Evolutionary conservation across 2,329 filamentous ascomycete genomes (phyloP), one percentile per base, ranked within the genome.

Genomic region (Exophiala alcalophila): DNA sequence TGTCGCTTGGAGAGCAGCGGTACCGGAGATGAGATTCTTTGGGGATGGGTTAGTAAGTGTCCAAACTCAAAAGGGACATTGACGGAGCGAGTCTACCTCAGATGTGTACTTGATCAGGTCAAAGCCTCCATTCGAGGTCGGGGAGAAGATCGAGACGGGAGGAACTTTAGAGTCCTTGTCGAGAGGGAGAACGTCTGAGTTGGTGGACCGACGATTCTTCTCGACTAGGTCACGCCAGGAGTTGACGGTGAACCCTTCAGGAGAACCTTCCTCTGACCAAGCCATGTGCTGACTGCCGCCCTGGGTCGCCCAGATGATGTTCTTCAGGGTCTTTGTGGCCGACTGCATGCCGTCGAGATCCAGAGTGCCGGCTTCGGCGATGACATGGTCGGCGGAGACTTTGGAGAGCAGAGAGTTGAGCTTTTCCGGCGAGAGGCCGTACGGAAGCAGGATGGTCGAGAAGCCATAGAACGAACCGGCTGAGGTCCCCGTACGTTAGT

Each of bases 221-320:
- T 84, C 79, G 18, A 96, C 70, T 39, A 97, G 77, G 47, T 96
- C 86, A 59, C 94, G 86, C 90, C 91, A 98, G 10, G 91, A 92
- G n/a, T 82, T 78, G 11, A 96, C 85, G 42, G 85, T 85, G 43
- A 83, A 82, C 37, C 85, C 84, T 59, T 84, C 78, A 8, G 90
- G 89, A 2, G 90, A 79, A 61, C 91, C 86, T 56, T 87, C 90
- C 4, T 40, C 29, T n/a, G n/a, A n/a, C 90, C 91, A 98, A 65
- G 95, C 90, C 76, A 98, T 84, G 61, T 97, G 91, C 56, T 81
- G 80, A 69, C 83, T 96, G 28, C 88, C 88, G 59, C 88, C 79
- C 57, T 96, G 91, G 4, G 94, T 88, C 9, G 96, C 90, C 87
- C 90, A 97, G 56, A 96, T 78, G 21, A 95, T 74, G 55, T 89